These are phyloP conservation scores for Myxozyma melibiosi DNA, from an alignment of 805 yeast genomes.

Conservation along the genomic window DNA sequence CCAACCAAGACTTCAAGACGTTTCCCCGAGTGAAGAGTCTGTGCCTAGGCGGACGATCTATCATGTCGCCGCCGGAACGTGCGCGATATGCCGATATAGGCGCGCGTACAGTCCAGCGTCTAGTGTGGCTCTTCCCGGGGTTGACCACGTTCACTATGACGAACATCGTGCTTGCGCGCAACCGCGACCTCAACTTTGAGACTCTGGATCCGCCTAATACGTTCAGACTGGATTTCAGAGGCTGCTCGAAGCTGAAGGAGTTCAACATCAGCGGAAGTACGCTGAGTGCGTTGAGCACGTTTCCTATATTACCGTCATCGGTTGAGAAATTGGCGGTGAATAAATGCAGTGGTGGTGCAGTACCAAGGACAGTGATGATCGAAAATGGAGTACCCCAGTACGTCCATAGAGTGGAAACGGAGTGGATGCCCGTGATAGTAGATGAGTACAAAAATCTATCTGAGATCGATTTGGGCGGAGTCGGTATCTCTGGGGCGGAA, in stretches of 20 bases:
- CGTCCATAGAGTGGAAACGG: background rate
- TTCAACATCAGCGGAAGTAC: conserved; percentile 4
- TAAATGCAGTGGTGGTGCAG: conserved; percentile 1
- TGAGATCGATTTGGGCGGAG: conserved; percentile 11
- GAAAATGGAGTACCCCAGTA: background rate
- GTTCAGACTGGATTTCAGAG: conserved; percentile 10
- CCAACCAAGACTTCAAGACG: conserved; percentile 1
- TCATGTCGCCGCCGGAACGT: background rate
- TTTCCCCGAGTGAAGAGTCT: conserved; percentile 5
- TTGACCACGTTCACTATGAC: conserved; percentile 1
- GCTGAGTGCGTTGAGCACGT: background rate
- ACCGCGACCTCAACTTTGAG: background rate
- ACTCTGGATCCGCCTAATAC: conserved; percentile 9
- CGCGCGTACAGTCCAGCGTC: conserved; percentile 1
- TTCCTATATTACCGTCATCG: conserved; percentile 9
- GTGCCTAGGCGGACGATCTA: conserved; percentile 1
- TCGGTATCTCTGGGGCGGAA: conserved; percentile 3
- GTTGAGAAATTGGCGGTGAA: conserved; percentile 3
- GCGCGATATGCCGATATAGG: conserved; percentile 8
- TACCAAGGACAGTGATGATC: background rate
- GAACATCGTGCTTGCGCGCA: background rate
- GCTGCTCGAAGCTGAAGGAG: conserved; percentile 1
- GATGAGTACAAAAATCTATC: conserved; percentile 10
- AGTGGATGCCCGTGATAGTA: conserved; percentile 3
- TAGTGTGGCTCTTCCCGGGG: conserved; percentile 11